These are phyloP conservation scores for Chalciporus piperatus DNA, from an alignment of 768 basidiomycete species.

Conservation along the genomic window DNA sequence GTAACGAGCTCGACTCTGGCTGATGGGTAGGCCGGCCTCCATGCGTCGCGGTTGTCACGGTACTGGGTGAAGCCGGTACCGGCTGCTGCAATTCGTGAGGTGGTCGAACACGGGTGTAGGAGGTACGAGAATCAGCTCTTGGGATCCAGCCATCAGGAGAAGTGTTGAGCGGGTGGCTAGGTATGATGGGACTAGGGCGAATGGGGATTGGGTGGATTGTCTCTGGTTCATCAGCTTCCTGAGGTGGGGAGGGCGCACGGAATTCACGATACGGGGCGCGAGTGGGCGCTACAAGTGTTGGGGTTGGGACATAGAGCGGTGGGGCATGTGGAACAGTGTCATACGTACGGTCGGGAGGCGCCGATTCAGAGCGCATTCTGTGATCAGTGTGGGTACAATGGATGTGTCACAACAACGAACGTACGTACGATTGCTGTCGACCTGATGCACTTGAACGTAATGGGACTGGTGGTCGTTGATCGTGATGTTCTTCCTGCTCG, in stretches of 20 bases:
- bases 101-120: constrained; percentile 20
- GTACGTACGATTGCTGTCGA: constrained; percentile 27
- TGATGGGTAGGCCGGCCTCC: constrained; percentile 4
- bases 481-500: constrained; percentile 22
- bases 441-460: constrained; percentile 15
- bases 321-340: constrained; percentile 15
- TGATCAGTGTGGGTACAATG: constrained; percentile 12
- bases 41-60: constrained; percentile 14
- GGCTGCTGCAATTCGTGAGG: constrained; percentile 20
- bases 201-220: constrained; percentile 29
- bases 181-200: constrained; percentile 17
- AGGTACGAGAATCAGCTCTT: constrained; percentile 24
- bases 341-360: constrained; percentile 23
- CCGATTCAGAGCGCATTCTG: constrained; percentile 28
- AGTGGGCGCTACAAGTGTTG: constrained; percentile 13
- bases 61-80: constrained; percentile 12
- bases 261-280: constrained; percentile 21
- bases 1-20: constrained; percentile 14
- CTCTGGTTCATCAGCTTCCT: constrained; percentile 19
- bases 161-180: constrained; percentile 2
- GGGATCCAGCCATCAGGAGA: constrained; percentile 32
- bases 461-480: constrained; percentile 12
- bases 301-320: constrained; percentile 25
- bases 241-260: constrained; percentile 9
- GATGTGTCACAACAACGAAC: constrained; percentile 9